Conservation (phyloP, 768 basidiomycete species). For the Sporobolomyces roseus region DNA sequence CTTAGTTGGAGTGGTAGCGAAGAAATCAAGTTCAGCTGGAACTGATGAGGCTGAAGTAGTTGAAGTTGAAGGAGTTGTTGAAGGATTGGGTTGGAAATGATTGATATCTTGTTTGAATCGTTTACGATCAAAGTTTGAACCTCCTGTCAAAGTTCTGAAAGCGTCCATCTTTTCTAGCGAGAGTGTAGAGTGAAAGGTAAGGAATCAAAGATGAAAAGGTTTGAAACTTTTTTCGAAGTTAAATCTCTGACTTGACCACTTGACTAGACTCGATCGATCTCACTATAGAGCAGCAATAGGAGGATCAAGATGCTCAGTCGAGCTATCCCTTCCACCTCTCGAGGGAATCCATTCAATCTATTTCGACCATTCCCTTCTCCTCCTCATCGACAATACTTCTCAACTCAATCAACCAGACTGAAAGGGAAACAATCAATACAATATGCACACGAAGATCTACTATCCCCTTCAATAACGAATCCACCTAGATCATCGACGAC, state of each 20-base stretch:
- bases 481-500: neutral
- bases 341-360: neutral
- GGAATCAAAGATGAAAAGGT: too few relatives aligned
- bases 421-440: neutral
- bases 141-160: conserved; percentile 82
- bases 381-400: neutral
- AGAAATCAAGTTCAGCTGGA: conserved; percentile 81
- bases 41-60: conserved; percentile 51
- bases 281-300: neutral
- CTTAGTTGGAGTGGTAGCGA: conserved; percentile 69
- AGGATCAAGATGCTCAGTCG: conserved; percentile 1
- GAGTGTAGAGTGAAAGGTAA: neutral
- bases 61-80: neutral
- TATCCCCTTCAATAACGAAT: conserved; percentile 21
- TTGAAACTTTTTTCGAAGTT: neutral
- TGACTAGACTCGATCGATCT: neutral
- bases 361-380: neutral
- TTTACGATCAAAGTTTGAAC: conserved; percentile 77
- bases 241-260: too few relatives aligned
- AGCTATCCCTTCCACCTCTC: neutral
- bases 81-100: conserved; percentile 56
- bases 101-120: conserved; percentile 66
- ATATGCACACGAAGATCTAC: conserved; percentile 41
- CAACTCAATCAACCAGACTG: too few relatives aligned
- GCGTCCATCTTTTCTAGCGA: conserved; percentile 59